Base-by-base conservation (phyloP, 2,329 filamentous ascomycete species). In the Pseudogymnoascus sp. region DNA sequence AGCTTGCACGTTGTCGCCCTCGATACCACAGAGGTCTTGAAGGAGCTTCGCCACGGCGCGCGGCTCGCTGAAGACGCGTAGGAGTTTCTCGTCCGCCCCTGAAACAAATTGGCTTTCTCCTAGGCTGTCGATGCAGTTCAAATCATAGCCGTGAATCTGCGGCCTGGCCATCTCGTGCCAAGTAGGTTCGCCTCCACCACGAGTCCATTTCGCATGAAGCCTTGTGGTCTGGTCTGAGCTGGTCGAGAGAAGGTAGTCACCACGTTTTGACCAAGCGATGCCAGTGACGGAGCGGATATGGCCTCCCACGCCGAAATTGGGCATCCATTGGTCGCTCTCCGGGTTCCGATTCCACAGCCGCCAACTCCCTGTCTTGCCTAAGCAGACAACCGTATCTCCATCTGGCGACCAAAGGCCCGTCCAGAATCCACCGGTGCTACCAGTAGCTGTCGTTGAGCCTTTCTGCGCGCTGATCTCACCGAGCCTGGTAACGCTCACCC, bases 81-180 rank as follows among this genome's bases (percentile, higher is more conserved):
- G 84, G n/a, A 99, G 84, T 77, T 99, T 99, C 79, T 99, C 95
- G 68, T 99, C 95, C 2, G 95, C 95, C 6, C 95, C 95, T 2
- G 93, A 96, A 22, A 98, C 89, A 72, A 99, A 99, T 68, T 88
- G 89, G 6, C 85, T 82, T 6, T 83, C 76, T 6, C 85, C 87
- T 4, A 97, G 80, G 0, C 87, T 84, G 71, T 92, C 89, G 66
- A 98, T 87, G 74, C 95, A 98, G 78, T 98, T 99, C 62, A 99
- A 82, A 74, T 99, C 93, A 74, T 99, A 99, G 38, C 95, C 95
- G 74, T 99, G 95, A 67, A 99, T 99, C 74, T 99, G 95, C 3
- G 95, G 95, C 60, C 95, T 83, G 0, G 93, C 89, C 79, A 98
- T 92, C 75, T 99, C 95, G 75, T 98, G 93, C 95, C 95, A 99